These are phyloP conservation scores for Plenodomus tracheiphilus DNA, from an alignment of 2,329 filamentous ascomycete genomes.

Conservation along the genomic window DNA sequence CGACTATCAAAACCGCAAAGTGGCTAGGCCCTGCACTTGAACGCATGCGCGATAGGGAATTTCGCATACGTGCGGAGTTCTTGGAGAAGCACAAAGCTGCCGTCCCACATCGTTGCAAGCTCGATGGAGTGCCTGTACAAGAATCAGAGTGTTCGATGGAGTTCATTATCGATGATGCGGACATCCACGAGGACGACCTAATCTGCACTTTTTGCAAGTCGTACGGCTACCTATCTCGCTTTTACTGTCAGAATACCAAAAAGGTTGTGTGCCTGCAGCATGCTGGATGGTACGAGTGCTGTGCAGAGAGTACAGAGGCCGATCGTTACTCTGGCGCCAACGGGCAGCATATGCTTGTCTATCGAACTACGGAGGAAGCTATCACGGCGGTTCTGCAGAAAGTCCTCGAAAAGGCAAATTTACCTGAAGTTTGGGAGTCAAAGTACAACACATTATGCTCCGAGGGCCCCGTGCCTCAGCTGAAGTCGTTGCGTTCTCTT, in stretches of 20 bases:
- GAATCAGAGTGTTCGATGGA: conserved; percentile 34
- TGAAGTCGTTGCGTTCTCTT: conserved; percentile 82
- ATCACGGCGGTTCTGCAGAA: conserved; percentile 71
- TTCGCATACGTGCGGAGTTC: conserved; percentile 69
- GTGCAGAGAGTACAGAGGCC: conserved; percentile 63
- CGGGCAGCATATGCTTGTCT: conserved; percentile 71
- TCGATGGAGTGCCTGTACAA: conserved; percentile 57
- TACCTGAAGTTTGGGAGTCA: conserved; percentile 86
- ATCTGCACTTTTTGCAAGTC: conserved; percentile 91
- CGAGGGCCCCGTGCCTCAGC: conserved; percentile 78
- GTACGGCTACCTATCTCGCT: conserved; percentile 88
- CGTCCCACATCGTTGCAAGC: conserved; percentile 38
- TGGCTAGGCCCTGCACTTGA: conserved; percentile 90
- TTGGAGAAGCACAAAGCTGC: conserved; percentile 63
- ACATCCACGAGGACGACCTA: conserved; percentile 88
- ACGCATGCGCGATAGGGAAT: conserved; percentile 75
- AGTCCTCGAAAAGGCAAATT: conserved; percentile 80
- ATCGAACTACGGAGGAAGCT: conserved; percentile 74
- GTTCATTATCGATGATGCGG: conserved; percentile 57
- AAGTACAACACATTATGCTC: conserved; percentile 85
- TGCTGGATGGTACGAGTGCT: conserved; percentile 80
- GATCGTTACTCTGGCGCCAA: conserved; percentile 63
- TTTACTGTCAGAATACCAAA: conserved; percentile 78
- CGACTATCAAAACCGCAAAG: conserved; percentile 86
- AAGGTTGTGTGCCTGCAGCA: conserved; percentile 84